phyloP scores from a whole-genome alignment of 345 rosid species.

The Schrenkiella parvula region DNA sequence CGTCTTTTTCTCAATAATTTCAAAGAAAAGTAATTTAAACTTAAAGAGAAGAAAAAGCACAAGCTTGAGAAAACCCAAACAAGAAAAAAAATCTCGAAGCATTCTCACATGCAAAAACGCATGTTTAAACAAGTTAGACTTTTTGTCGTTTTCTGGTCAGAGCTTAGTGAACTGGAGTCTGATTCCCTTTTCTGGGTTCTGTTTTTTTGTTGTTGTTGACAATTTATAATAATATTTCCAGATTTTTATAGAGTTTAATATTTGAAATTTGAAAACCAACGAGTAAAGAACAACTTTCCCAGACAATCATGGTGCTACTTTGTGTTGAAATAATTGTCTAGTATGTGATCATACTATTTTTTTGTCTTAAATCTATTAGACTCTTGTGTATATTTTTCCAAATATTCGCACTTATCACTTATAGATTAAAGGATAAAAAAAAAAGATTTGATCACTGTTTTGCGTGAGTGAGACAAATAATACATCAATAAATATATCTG shows the following conservation, averaged over 20 bases:
- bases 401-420: neutral
- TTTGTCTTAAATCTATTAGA: constrained; percentile 17
- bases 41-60: constrained; percentile 3
- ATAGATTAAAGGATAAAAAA: neutral
- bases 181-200: constrained; percentile 27
- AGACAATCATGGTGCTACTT: constrained; percentile 24
- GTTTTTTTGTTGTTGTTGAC: constrained; percentile 5
- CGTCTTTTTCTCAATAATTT: constrained; percentile 16
- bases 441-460: neutral
- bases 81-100: neutral
- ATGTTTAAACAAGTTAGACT: constrained; percentile 15
- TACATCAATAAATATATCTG: neutral
- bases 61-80: neutral
- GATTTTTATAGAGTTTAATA: neutral
- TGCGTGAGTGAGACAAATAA: constrained; percentile 1
- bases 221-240: neutral
- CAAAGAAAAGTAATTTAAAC: constrained; percentile 11
- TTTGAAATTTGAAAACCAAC: constrained; percentile 24
- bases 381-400: constrained; percentile 10
- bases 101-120: constrained; percentile 30
- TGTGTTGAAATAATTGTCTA: constrained; percentile 9
- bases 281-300: constrained; percentile 17
- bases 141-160: constrained; percentile 34
- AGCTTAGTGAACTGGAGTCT: constrained; percentile 31
- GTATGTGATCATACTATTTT: constrained; percentile 11